A percentile compares a stretch with the other conserved stretches of the same genome.
Conservation (phyloP, 345 rosid genomes). For the Brassica carinata region DNA sequence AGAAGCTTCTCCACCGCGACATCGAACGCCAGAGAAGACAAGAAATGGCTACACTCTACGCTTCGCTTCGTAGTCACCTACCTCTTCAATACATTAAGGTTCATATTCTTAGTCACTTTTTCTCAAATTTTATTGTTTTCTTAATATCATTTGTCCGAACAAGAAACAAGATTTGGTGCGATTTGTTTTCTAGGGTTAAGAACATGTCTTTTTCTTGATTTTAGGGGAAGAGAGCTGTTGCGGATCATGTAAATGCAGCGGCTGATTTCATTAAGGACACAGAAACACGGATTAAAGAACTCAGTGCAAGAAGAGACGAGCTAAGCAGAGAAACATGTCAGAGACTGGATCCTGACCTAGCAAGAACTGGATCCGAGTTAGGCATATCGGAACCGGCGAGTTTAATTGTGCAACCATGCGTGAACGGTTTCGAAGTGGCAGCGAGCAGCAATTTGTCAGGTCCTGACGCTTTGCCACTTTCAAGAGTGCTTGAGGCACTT, state of each 20-base stretch:
- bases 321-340: conserved; percentile 22
- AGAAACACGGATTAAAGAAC: conserved; percentile 40
- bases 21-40: conserved; percentile 47
- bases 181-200: conserved; percentile 33
- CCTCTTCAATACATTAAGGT: conserved; percentile 46
- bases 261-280: conserved; percentile 45
- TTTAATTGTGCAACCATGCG: conserved; percentile 43
- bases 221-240: conserved; percentile 53
- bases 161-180: conserved; percentile 21
- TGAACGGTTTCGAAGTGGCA: conserved; percentile 47
- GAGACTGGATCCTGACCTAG: conserved; percentile 7
- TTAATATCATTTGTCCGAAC: neutral
- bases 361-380: conserved; percentile 7
- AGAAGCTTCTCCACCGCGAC: conserved; percentile 44
- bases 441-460: conserved; percentile 35
- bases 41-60: conserved; percentile 43
- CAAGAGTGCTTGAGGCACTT: conserved; percentile 46
- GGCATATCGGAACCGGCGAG: conserved; percentile 8
- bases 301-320: conserved; percentile 44
- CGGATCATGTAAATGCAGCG: conserved; percentile 54
- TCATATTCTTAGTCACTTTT: conserved; percentile 7
- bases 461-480: conserved; percentile 42
- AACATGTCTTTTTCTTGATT: neutral
- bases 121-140: neutral
- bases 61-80: conserved; percentile 43